Conservation (phyloP, 352 stramenopile species). For the Phytopythium boreale region DNA sequence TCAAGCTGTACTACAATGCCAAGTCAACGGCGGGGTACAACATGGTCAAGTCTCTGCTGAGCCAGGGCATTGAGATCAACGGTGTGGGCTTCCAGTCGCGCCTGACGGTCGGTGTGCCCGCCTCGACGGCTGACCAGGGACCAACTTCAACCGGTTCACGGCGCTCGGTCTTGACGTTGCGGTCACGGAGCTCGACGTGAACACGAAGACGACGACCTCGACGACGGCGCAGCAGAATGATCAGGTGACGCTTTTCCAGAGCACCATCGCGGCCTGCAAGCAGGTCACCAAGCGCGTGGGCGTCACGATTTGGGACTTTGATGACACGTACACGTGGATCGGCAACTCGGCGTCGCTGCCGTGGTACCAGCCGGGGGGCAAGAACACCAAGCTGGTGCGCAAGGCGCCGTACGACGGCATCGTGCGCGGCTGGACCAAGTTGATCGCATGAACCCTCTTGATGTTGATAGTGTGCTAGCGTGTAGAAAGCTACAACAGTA, state of each 20-base stretch:
- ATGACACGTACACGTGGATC: constrained; percentile 23
- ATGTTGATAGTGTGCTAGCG: no score
- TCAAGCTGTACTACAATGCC: constrained; percentile 13
- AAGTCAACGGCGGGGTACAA: constrained; percentile 34
- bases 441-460: no score
- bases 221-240: constrained; percentile 24
- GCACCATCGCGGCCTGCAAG: constrained; percentile 29
- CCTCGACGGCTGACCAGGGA: constrained; percentile 17
- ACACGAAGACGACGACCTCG: constrained; percentile 17
- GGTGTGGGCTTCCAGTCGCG: constrained; percentile 19
- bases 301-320: constrained; percentile 11
- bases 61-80: constrained; percentile 21
- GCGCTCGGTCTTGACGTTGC: constrained; percentile 22
- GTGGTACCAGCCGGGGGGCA: constrained; percentile 24
- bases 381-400: constrained; percentile 18
- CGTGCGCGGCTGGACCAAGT: no score
- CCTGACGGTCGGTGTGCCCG: constrained; percentile 7
- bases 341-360: constrained; percentile 17
- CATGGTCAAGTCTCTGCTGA: constrained; percentile 14
- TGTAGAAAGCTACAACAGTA: no score
- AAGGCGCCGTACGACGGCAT: no score
- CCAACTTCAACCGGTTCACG: constrained; percentile 26
- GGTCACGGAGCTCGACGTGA: constrained; percentile 27
- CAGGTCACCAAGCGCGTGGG: constrained; percentile 19
- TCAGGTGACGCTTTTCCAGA: constrained; percentile 24